Base-by-base conservation (phyloP, 1,284 basidiomycete species). In the Ganoderma lingzhi region DNA sequence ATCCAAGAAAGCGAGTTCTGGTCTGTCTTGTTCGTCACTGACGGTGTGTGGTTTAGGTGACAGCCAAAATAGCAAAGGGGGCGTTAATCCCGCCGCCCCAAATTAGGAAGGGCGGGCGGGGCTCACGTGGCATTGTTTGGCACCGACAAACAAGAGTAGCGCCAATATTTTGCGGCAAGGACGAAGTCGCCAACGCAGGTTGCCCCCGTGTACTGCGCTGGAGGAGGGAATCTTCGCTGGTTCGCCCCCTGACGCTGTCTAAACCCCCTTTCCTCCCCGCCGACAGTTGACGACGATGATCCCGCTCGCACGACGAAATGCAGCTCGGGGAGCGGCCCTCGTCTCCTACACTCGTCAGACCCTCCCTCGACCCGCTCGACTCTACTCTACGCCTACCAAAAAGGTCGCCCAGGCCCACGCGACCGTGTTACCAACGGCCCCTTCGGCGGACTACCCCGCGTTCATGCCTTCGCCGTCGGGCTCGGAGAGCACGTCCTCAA, bases 361-460 rank as follows among this genome's bases (percentile, higher is more conserved):
- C 72, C 88, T 92, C 70, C 90, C 89, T 51, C 86, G 90, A 58
- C 90, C 91, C 66, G 88, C 89, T 62, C 88, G 90, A 71, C 84
- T 90, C 62, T 90, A 89, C 78, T 89, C 90, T 9, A 84, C 88
- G 2, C 87, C 89, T 23, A 84, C 90, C 68, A 87, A 85, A 82
- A 83, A 76, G 68, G 79, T 78, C 61, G 83, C 89, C 2, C 87
- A 88, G 32, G 87, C 86, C 19, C 74, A 85, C 10, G 86, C 87
- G 6, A 80, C 84, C 2, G 80, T 82, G 53, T 56, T 5, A 10
- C 80, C 83, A 60, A 17, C 37, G 74, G 80, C 39, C 79, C 82
- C 17, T 75, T 74, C 53, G 17, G 73, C 70, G 6, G 82, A 85
- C 19, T 83, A 80, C 66, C 84, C 84, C 3, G 72, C 81, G n/a